Evolutionary conservation across 192 early-diverging fungal species (phyloP).

Genomic region (Obelidium mucronatum): DNA sequence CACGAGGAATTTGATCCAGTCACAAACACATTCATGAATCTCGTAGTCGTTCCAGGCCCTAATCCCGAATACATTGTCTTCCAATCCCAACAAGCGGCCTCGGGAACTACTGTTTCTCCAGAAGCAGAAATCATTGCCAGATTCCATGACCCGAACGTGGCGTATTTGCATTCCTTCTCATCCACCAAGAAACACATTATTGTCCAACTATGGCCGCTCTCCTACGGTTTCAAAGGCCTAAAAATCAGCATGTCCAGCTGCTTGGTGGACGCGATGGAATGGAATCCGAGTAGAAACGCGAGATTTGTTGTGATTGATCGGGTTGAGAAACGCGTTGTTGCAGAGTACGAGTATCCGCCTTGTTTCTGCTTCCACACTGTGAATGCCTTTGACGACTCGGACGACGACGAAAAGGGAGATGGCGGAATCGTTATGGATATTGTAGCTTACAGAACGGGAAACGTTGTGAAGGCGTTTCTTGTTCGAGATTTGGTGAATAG

Average conservation of each 20-base stretch:
- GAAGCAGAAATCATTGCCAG: conserved; percentile 3
- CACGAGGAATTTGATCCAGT: conserved; percentile 28
- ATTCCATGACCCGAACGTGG: conserved; percentile 10
- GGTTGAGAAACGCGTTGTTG: conserved; percentile 68
- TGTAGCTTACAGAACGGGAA: neutral
- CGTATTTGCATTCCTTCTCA: conserved; percentile 79
- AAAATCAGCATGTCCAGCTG: conserved; percentile 41
- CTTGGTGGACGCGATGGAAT: conserved; percentile 72
- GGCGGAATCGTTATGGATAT: conserved; percentile 16
- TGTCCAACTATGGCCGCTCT: conserved; percentile 68
- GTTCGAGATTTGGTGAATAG: neutral
- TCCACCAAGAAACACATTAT: conserved; percentile 78
- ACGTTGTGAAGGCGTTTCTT: neutral
- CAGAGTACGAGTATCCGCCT: conserved; percentile 70
- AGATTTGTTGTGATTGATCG: conserved; percentile 80
- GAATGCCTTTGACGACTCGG: conserved; percentile 58
- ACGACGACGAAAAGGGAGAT: no score
- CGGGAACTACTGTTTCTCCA: neutral
- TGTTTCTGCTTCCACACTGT: conserved; percentile 66
- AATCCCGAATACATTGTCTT: conserved; percentile 22
- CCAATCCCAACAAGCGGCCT: neutral
- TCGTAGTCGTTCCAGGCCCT: neutral
- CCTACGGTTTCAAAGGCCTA: conserved; percentile 65
- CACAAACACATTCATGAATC: conserved; percentile 15
- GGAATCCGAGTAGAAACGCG: conserved; percentile 62